Evolutionary conservation across 768 basidiomycete species (phyloP).

Genomic region (Floccularia luteovirens): DNA sequence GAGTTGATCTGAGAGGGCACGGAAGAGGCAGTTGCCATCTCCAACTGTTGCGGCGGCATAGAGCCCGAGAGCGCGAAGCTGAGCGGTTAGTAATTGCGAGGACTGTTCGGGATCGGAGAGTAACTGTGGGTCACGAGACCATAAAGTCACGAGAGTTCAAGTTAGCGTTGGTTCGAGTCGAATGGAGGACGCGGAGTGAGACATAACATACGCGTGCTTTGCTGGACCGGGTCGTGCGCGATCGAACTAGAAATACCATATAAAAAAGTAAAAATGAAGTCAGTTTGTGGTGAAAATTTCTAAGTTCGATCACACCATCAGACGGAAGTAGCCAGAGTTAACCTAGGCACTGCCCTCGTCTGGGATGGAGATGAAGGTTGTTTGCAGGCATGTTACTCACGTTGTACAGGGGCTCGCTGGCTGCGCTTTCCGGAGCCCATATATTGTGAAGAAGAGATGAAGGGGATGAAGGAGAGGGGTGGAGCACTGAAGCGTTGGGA

Average conservation of each 20-base stretch:
- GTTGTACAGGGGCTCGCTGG: constrained; percentile 7
- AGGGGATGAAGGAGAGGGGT: constrained; percentile 4
- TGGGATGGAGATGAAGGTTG: no score
- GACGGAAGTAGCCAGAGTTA: no score
- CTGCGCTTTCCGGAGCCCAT: constrained; percentile 11
- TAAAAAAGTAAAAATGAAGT: not conserved
- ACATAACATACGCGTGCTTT: constrained; percentile 44
- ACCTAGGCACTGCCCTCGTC: no score
- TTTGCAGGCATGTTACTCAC: no score
- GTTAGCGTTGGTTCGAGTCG: constrained; percentile 6
- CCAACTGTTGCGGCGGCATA: constrained; percentile 85
- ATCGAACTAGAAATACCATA: constrained; percentile 49
- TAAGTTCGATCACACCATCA: no score
- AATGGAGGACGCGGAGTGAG: not conserved
- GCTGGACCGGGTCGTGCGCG: constrained; percentile 49
- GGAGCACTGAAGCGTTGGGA: constrained; percentile 1
- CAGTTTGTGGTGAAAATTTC: not conserved
- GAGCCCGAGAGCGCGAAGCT: constrained; percentile 72
- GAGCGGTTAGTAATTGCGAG: constrained; percentile 57
- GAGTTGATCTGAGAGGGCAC: constrained; percentile 83
- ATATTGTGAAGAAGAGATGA: constrained; percentile 1
- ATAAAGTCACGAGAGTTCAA: constrained; percentile 8
- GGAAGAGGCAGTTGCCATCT: constrained; percentile 92
- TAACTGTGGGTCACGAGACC: constrained; percentile 18
- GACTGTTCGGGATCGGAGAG: constrained; percentile 58